These are phyloP conservation scores for Beta lomatogona DNA, from an alignment of 179 eudicot species.

Conservation along the genomic window DNA sequence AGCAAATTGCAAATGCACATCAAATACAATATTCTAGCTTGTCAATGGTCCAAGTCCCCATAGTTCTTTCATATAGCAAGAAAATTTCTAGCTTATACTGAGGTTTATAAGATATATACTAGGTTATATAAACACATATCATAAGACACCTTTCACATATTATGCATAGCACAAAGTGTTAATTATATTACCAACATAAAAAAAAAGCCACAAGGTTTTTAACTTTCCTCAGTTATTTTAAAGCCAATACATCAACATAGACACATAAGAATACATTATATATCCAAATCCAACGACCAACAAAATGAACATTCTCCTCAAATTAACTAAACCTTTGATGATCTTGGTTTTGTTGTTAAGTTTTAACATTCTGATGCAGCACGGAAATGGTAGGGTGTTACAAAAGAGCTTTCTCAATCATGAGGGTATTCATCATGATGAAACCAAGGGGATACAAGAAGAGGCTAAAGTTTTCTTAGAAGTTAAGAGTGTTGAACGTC, in stretches of 20 bases:
- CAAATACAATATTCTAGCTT: too few species aligned
- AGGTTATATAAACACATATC: neutral
- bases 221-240: too few species aligned
- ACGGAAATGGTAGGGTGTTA: neutral
- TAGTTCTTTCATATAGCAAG: neutral
- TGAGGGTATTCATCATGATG: neutral
- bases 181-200: too few species aligned
- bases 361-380: neutral
- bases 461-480: neutral
- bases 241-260: too few species aligned
- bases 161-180: neutral
- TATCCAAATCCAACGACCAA: neutral
- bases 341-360: constrained; percentile 2
- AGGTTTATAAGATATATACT: neutral
- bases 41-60: neutral
- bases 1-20: too few species aligned
- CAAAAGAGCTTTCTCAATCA: neutral
- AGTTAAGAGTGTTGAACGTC: neutral
- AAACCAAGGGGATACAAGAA: neutral
- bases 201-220: too few species aligned
- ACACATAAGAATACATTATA: too few species aligned
- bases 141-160: too few species aligned
- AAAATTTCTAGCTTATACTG: neutral
- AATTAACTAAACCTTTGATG: neutral
- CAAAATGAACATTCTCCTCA: neutral